Conservation (phyloP, 75 land plant genomes). For the Larix kaempferi region DNA sequence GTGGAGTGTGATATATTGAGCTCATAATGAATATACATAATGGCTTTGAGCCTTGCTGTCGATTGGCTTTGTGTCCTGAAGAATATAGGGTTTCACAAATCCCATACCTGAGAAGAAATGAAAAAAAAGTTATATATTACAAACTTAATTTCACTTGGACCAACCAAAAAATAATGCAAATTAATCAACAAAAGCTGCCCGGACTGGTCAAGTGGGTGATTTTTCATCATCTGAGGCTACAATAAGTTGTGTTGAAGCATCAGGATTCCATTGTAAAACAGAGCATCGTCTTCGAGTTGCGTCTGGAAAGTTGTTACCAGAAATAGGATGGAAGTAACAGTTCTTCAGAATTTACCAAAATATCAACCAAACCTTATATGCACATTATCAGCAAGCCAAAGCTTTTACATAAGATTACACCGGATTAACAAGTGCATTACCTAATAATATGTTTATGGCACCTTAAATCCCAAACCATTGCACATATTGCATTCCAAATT, state of each 20-base stretch:
- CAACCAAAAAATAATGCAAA: slow-evolving; percentile 2
- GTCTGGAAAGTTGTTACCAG: slow-evolving; percentile 53
- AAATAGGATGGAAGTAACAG: background rate
- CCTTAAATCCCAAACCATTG: slow-evolving; percentile 95
- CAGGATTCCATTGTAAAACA: slow-evolving; percentile 42
- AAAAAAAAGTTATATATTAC: background rate
- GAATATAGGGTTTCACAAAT: slow-evolving; percentile 13
- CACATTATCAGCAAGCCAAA: background rate
- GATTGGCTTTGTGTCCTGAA: too few species aligned
- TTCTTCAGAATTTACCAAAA: background rate
- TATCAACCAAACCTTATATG: too few species aligned
- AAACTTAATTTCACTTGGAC: background rate
- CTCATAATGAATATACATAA: too few species aligned
- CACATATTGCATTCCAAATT: background rate
- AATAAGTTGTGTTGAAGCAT: slow-evolving; percentile 73
- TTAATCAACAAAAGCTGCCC: background rate
- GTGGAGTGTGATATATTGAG: too few species aligned
- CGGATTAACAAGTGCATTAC: slow-evolving; percentile 20
- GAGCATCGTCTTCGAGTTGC: slow-evolving; percentile 72
- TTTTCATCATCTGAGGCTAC: slow-evolving; percentile 91
- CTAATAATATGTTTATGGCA: slow-evolving; percentile 85
- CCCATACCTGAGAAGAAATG: slow-evolving; percentile 73
- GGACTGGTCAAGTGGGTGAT: slow-evolving; percentile 67
- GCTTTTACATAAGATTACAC: background rate
- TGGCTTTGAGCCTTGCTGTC: too few species aligned